These are phyloP conservation scores for Chaetomium sp. DNA, from an alignment of 2,329 filamentous ascomycete species.

Conservation along the genomic window DNA sequence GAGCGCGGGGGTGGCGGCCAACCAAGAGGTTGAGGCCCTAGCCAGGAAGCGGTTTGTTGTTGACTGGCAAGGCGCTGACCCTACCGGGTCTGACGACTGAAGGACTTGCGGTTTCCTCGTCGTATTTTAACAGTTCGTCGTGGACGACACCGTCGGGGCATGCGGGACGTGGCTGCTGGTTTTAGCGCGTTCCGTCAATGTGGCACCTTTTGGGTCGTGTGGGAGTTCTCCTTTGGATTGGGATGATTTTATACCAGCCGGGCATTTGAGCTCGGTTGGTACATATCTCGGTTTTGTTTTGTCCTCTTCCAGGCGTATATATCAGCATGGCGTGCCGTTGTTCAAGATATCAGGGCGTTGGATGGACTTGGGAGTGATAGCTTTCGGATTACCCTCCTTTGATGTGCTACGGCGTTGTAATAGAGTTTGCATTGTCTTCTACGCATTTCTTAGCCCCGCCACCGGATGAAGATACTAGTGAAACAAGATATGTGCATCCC, in stretches of 20 bases:
- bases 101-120: neutral
- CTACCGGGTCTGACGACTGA: constrained; percentile 20
- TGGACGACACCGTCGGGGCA: neutral
- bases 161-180: neutral
- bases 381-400: constrained; percentile 15
- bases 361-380: constrained; percentile 18
- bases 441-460: neutral
- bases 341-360: constrained; percentile 25
- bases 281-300: constrained; percentile 12
- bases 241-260: too few species aligned
- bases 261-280: neutral
- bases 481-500: neutral
- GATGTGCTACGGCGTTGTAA: constrained; percentile 27
- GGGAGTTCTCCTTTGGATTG: neutral
- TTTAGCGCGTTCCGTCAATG: neutral
- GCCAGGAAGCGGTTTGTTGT: constrained; percentile 27
- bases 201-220: neutral
- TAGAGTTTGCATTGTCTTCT: constrained; percentile 14
- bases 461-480: neutral
- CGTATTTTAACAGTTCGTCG: neutral
- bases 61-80: constrained; percentile 18
- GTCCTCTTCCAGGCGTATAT: constrained; percentile 4
- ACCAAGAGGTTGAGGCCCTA: neutral
- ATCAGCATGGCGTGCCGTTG: constrained; percentile 27
- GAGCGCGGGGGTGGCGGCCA: neutral